These are phyloP conservation scores for Cladophialophora yegresii DNA, from an alignment of 2,329 filamentous ascomycete species.

Conservation along the genomic window DNA sequence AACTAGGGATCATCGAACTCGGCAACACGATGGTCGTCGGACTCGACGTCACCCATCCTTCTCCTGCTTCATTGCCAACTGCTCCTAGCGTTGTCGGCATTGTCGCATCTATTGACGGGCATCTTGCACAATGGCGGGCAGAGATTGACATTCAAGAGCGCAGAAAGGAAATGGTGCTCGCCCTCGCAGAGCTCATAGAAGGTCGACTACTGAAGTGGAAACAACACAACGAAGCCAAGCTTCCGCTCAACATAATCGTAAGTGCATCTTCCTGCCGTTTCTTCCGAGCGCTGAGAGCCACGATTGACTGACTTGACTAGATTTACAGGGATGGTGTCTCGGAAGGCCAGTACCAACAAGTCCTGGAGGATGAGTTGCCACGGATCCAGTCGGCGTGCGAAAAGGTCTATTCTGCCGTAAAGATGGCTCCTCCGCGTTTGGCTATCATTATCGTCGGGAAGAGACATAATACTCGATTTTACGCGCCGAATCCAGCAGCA, in stretches of 20 bases:
- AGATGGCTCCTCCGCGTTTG: conserved; percentile 60
- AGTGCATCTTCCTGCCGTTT: not conserved
- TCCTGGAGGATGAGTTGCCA: conserved; percentile 67
- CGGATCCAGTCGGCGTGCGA: conserved; percentile 61
- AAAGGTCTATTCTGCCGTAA: conserved; percentile 57
- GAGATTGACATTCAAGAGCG: conserved; percentile 64
- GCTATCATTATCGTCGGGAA: conserved; percentile 81
- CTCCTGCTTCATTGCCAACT: conserved; percentile 58
- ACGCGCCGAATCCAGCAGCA: conserved; percentile 61
- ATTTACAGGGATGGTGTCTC: conserved; percentile 89
- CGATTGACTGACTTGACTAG: conserved; percentile 43
- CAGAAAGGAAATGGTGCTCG: conserved; percentile 65
- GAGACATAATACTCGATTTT: conserved; percentile 86
- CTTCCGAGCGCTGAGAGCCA: not conserved
- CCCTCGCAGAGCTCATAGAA: conserved; percentile 64
- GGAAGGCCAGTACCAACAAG: conserved; percentile 74
- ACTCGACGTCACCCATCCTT: conserved; percentile 87
- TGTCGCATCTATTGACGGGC: conserved; percentile 70
- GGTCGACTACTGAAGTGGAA: conserved; percentile 68
- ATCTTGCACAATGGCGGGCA: conserved; percentile 76
- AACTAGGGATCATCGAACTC: conserved; percentile 62
- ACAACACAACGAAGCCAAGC: conserved; percentile 55
- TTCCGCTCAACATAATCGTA: conserved; percentile 51
- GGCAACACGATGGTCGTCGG: conserved; percentile 82
- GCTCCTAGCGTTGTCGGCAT: conserved; percentile 79